These are phyloP conservation scores for Wickerhamiella pararugosa DNA, from an alignment of 1,139 yeast species.

Conservation along the genomic window DNA sequence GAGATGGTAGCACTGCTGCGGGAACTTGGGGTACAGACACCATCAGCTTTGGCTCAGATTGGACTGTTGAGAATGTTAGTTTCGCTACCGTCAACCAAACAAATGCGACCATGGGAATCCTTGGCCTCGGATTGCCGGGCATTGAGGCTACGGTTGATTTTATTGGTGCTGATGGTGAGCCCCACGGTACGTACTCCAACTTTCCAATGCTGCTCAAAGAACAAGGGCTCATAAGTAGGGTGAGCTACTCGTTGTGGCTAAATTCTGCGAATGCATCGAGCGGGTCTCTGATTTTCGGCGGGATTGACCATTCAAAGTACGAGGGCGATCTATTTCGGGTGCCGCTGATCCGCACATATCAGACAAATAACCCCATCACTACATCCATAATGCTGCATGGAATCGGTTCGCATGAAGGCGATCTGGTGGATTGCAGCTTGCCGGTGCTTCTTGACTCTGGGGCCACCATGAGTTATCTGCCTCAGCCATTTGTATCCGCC, in stretches of 20 bases:
- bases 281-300: slow-evolving; percentile 43
- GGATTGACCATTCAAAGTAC: slow-evolving; percentile 39
- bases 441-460: slow-evolving; percentile 16
- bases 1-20: slow-evolving; percentile 41
- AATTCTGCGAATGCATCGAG: slow-evolving; percentile 26
- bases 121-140: slow-evolving; percentile 38
- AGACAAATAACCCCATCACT: slow-evolving; percentile 1
- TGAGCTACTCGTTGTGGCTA: slow-evolving; percentile 41
- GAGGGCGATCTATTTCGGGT: slow-evolving; percentile 30
- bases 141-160: slow-evolving; percentile 6
- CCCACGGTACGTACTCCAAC: slow-evolving; percentile 12
- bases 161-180: neutral
- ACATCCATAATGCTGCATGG: slow-evolving; percentile 10
- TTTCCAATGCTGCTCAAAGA: slow-evolving; percentile 13
- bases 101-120: slow-evolving; percentile 40
- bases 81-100: slow-evolving; percentile 43
- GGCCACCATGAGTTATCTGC: slow-evolving; percentile 14
- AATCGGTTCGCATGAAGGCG: slow-evolving; percentile 2
- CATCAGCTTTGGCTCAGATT: slow-evolving; percentile 28
- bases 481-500: slow-evolving; percentile 13
- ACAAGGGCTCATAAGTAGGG: slow-evolving; percentile 15
- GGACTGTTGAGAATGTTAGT: slow-evolving; percentile 31
- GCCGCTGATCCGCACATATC: slow-evolving; percentile 14
- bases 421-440: slow-evolving; percentile 7
- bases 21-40: slow-evolving; percentile 52